Evolutionary conservation across 2,329 filamentous ascomycete species (phyloP), one percentile per base, ranked within the genome.

Genomic region (Periconia digitata): DNA sequence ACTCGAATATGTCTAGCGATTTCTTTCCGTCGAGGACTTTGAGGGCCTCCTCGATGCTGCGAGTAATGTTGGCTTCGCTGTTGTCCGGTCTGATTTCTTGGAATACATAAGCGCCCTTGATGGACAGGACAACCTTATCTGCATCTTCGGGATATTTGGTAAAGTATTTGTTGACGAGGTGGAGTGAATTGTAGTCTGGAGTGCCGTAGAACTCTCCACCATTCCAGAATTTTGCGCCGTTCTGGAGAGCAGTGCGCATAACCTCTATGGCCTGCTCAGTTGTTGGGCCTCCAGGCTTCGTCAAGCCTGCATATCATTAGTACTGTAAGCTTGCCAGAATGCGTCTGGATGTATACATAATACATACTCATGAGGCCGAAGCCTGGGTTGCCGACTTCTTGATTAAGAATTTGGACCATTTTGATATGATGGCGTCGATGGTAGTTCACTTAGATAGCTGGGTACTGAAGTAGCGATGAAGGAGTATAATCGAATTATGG

Each of bases 91-190:
- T 58, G 50, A 74, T 46, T 16, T 55, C 51, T 5, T 70, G 70
- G 7, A 59, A 60, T 47, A 68, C 58, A 18, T 69, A 29, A 3
- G 75, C 76, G 8, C 78, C 76, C 56, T 80, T 80, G 67, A 81
- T 75, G n/a, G 68, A 74, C 16, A 81, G 54, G 8, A 78, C 72
- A n/a, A 80, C 72, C 53, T 78, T 78, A 23, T 72, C 62, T 0
- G 75, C 76, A 54, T 81, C 77, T 29, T 72, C 72, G 6, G 79
- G 78, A 52, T 80, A 76, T 55, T 76, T 73, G 21, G 70, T 71
- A 55, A 81, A 81, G 60, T 81, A 81, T 42, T 72, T 73, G 18
- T 74, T 72, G 20, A 81, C 69, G 6, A 81, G 64, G 24, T 77
- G 73, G 1, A 80, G 67, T 10, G 71, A 74, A 58, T 79, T 80